These are phyloP conservation scores for Fusarium chlamydosporum DNA, from an alignment of 2,329 filamentous ascomycete species.

Conservation along the genomic window DNA sequence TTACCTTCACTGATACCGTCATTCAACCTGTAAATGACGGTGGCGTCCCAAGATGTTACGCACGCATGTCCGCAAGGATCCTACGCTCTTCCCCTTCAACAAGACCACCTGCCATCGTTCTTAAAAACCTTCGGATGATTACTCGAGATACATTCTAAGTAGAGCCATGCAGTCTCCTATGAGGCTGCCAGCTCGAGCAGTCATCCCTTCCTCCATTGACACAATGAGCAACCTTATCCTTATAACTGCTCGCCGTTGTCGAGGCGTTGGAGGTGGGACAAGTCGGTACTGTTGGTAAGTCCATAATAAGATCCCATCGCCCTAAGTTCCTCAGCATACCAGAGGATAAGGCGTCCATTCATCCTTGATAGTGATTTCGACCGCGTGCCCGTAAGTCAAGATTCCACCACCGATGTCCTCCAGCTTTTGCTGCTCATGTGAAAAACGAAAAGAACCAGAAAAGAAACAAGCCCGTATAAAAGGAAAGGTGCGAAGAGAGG, in stretches of 20 bases:
- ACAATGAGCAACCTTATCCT: conserved; percentile 44
- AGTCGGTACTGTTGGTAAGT: conserved; percentile 39
- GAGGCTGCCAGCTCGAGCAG: conserved; percentile 33
- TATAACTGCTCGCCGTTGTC: conserved; percentile 38
- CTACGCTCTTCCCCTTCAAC: conserved; percentile 47
- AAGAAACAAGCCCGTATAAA: conserved; percentile 44
- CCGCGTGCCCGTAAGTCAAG: conserved; percentile 41
- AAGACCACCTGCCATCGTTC: conserved; percentile 47
- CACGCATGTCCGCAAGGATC: conserved; percentile 41
- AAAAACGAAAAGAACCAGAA: conserved; percentile 42
- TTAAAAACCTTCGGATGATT: conserved; percentile 51
- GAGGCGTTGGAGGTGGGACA: conserved; percentile 31
- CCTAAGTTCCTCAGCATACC: conserved; percentile 42
- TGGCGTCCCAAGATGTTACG: conserved; percentile 41
- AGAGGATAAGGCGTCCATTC: conserved; percentile 44
- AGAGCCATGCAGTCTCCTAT: conserved; percentile 44
- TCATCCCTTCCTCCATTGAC: conserved; percentile 37
- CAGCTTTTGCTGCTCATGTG: conserved; percentile 48
- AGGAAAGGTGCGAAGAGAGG: conserved; percentile 28
- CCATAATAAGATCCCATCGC: conserved; percentile 36
- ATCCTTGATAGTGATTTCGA: conserved; percentile 42
- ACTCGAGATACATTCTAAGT: conserved; percentile 54
- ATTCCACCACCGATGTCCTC: conserved; percentile 44
- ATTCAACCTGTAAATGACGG: conserved; percentile 26
- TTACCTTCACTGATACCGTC: conserved; percentile 33